Evolutionary conservation across 176 grass and related monocot species (phyloP), one percentile per base, ranked within the genome.

Genomic region (Areca catechu): DNA sequence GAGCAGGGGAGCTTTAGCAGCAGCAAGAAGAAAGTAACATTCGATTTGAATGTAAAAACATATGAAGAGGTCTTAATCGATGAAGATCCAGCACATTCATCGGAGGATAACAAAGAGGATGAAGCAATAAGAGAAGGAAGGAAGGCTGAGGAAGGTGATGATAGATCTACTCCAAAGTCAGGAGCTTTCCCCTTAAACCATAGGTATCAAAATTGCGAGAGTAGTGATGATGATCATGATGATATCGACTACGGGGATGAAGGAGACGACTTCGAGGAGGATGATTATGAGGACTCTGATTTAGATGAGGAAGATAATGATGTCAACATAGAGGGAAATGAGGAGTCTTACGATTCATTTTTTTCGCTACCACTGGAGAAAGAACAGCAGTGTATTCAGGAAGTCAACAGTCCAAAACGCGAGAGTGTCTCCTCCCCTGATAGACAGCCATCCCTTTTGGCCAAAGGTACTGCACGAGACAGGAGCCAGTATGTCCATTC

Each of bases 21-120:
- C 60, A 54, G 66, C 29, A 85, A 76, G 82, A 98, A 98, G 84
- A 98, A 92, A 80, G 94, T 98, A 56, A 98, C 84, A 27, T 98
- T 98, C 57, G 94, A 98, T 67, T 66, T 86, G n/a, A 98, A 89
- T 52, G 79, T 98, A 21, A 92, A 72, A 22, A 88, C 84, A 16
- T 93, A 81, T 56, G 94, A 93, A 70, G 54, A 54, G 16, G 66
- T 56, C 12, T 14, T 1, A 19, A 5, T 5, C 19, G 25, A 55
- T 1, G 65, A 67, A 3, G 51, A 47, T 50, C 20, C 48, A 16
- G 72, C 37, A 24, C 24, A 25, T 47, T 50, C 47, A 28, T 67
- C 25, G 2, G 34, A 76, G 9, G 54, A 25, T 15, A 34, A 21
- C 3, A 48, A 43, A 2, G 22, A 73, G 24, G 61, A 61, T 51